Evolutionary conservation across 768 basidiomycete genomes (phyloP), one percentile per base, ranked within the genome.

Genomic region (Neoboletus brunneissimus): DNA sequence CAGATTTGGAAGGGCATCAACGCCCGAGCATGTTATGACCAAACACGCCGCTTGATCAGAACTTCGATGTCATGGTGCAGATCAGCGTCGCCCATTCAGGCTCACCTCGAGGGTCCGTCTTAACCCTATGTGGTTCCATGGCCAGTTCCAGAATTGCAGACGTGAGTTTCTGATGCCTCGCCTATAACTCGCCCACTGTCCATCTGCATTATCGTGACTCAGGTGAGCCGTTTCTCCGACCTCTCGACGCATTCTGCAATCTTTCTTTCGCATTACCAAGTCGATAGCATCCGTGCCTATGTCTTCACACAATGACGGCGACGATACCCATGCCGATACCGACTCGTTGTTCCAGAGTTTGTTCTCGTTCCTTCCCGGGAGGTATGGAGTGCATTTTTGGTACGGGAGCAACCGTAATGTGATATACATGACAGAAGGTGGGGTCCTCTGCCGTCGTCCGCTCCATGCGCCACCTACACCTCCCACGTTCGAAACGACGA

Each of bases 221-320:
- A n/a, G 15, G 18, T 37, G 5, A 5, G 25, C 25, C 5, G 46
- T n/a, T 15, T 38, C 43, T 35, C 41, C 29, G 15, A 15, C 15
- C 23, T 49, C 38, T 48, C 48, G 35, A 51, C 48, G 41, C 37
- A 12, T 55, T 38, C 45, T 62, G 51, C 40, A 66, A 53, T 43
- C 48, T 48, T 48, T 4, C 48, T 55, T 31, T 48, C 38, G 63
- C 13, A 23, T 66, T 49, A 29, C 51, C 56, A 51, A 52, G 51
- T 12, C 42, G 47, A 48, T 53, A 15, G 27, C 27, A 45, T 7
- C 51, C 56, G 55, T 56, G 64, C 46, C 52, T 44, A 20, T 20
- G 7, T 55, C 40, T 43, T 50, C 51, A 32, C 55, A 38, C 37
- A n/a, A 27, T 10, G 10, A 34, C 10, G 5, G 9, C 20, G 62